Conservation (phyloP, 352 stramenopile genomes). For the Globisporangium irregulare region DNA sequence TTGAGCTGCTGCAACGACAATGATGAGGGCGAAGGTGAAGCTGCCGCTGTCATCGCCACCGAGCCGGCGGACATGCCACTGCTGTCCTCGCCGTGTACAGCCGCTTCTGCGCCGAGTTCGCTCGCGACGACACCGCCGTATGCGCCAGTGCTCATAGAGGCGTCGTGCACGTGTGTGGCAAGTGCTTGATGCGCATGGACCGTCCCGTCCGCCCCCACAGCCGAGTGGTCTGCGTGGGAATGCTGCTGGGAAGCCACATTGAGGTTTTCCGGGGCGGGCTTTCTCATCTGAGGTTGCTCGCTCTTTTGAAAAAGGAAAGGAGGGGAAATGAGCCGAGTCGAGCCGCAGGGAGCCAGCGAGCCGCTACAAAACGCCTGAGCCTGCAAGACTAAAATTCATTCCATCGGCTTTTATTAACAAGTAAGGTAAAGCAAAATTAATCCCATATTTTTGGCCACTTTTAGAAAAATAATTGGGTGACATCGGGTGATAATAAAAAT, state of each 20-base stretch:
- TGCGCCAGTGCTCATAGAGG: background rate
- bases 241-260: background rate
- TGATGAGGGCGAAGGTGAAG: background rate
- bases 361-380: too few species aligned
- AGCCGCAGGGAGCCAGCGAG: background rate
- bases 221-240: background rate
- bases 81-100: background rate
- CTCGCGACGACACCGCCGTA: background rate
- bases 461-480: too few species aligned
- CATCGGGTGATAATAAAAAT: too few species aligned
- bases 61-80: background rate
- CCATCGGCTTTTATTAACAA: too few species aligned
- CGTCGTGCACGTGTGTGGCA: background rate
- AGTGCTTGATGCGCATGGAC: background rate
- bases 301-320: background rate
- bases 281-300: too few species aligned
- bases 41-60: background rate
- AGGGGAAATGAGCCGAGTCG: slow-evolving; percentile 3
- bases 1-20: background rate
- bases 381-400: too few species aligned
- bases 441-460: too few species aligned
- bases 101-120: background rate
- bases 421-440: too few species aligned
- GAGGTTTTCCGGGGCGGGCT: too few species aligned
- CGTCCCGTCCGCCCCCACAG: background rate